phyloP scores from a whole-genome alignment of 2,329 filamentous ascomycete genomes.

The Colletotrichum neosansevieriae region DNA sequence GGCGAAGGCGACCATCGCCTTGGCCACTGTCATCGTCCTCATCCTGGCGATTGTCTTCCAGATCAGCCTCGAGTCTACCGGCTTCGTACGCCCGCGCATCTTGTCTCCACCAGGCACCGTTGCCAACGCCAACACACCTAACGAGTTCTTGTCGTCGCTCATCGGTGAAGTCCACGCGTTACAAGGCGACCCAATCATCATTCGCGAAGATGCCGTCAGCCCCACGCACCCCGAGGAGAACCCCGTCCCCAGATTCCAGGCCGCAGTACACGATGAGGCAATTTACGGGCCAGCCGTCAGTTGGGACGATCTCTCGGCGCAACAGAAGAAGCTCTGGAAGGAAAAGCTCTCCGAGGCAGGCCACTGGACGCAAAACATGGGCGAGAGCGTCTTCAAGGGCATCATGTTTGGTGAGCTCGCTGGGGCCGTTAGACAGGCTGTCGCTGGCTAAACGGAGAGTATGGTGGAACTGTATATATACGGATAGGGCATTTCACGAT shows the following conservation, averaged over 20 bases:
- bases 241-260: constrained; percentile 48
- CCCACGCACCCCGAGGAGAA: constrained; percentile 41
- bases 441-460: constrained; percentile 43
- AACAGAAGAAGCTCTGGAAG: constrained; percentile 78
- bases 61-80: constrained; percentile 73
- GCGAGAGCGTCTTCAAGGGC: constrained; percentile 80
- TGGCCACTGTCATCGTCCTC: constrained; percentile 68
- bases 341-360: constrained; percentile 75
- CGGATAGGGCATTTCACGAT: constrained; percentile 17
- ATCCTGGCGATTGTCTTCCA: constrained; percentile 73
- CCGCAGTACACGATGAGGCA: constrained; percentile 61
- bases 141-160: constrained; percentile 54
- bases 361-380: constrained; percentile 83
- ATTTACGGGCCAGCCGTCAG: constrained; percentile 65
- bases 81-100: constrained; percentile 61
- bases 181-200: constrained; percentile 53
- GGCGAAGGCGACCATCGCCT: constrained; percentile 62
- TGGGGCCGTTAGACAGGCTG: constrained; percentile 67
- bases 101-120: constrained; percentile 4
- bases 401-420: constrained; percentile 82
- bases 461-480: neutral
- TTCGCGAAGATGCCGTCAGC: constrained; percentile 49
- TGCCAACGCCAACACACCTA: constrained; percentile 35
- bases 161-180: constrained; percentile 49
- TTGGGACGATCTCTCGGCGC: constrained; percentile 77